Conservation (phyloP, 2,329 filamentous ascomycete genomes). For the Tothia fuscella region DNA sequence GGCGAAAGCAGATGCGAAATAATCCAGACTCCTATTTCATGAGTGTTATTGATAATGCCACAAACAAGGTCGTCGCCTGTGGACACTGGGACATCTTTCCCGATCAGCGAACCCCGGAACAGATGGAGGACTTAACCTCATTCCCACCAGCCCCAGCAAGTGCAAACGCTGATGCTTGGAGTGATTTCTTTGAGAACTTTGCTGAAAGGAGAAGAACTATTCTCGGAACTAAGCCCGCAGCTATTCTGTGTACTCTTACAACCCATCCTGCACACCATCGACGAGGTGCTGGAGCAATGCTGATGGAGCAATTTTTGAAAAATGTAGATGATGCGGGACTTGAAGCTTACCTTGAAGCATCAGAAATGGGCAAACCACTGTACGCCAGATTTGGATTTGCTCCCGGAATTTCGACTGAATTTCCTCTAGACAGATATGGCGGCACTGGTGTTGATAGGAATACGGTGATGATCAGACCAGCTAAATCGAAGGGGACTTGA, state of each 20-base stretch:
- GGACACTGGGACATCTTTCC: conserved; percentile 9
- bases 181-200: conserved; percentile 11
- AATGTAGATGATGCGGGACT: conserved; percentile 28
- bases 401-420: conserved; percentile 3
- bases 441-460: conserved; percentile 4
- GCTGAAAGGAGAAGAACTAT: background rate
- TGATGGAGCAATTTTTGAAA: conserved; percentile 27
- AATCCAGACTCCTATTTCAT: conserved; percentile 4
- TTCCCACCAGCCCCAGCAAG: conserved; percentile 1
- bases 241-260: conserved; percentile 16
- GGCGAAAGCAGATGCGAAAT: background rate
- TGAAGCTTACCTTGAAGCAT: conserved; percentile 29
- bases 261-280: conserved; percentile 30
- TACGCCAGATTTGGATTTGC: conserved; percentile 29
- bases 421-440: conserved; percentile 9
- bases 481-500: too few species aligned
- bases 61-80: conserved; percentile 7
- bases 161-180: conserved; percentile 10
- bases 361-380: conserved; percentile 24
- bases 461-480: conserved; percentile 10
- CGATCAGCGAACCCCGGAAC: background rate
- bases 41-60: background rate
- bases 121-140: conserved; percentile 2
- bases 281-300: conserved; percentile 26
- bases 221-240: conserved; percentile 7